Evolutionary conservation across 441 rosid genomes (phyloP), one percentile per base, ranked within the genome.

Genomic region (Flueggea neowawraea): DNA sequence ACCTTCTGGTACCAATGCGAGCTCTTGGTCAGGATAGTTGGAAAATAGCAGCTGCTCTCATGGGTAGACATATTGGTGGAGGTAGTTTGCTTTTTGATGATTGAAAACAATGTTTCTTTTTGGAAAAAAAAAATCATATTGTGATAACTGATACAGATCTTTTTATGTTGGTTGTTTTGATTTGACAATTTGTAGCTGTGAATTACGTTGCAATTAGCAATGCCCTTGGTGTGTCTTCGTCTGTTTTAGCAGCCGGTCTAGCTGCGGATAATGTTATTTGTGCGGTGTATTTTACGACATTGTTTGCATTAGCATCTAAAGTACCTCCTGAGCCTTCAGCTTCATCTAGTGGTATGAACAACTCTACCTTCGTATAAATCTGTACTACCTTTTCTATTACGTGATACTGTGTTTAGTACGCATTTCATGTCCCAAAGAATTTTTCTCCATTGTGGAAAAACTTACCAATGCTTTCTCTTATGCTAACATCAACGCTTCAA

Each of bases 11-110:
- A 63, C 96, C 96, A 1, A 91, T 89, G 96, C 80, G 87, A 77
- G 84, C 96, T 6, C 96, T 89, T 62, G 98, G 96, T 66, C 80
- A 80, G 54, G 96, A 87, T 67, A 87, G 78, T 57, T 91, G 98
- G 98, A 91, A 89, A 72, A 84, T 91, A 65, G 95, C 95, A 61
- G 78, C 96, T 73, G 90, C 97, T 62, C 84, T 91, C 56, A 85
- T 84, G 95, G 91, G 95, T 5, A 87, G 96, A 61, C 85, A 85
- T 65, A 85, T 89, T 60, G 95, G 98, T 62, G 98, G 95, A 83
- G 81, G 98, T 89, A 76, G 85, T 86, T 76, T 55, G 39, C 60
- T 31, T 71, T 12, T 49, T 49, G 52, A 65, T 39, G 17, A 5
- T 55, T 31, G 15, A 32, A 33, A 4, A 12, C 13, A 31, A 9